phyloP scores from a whole-genome alignment of 352 stramenopile species.

The Phytophthora ramorum region DNA sequence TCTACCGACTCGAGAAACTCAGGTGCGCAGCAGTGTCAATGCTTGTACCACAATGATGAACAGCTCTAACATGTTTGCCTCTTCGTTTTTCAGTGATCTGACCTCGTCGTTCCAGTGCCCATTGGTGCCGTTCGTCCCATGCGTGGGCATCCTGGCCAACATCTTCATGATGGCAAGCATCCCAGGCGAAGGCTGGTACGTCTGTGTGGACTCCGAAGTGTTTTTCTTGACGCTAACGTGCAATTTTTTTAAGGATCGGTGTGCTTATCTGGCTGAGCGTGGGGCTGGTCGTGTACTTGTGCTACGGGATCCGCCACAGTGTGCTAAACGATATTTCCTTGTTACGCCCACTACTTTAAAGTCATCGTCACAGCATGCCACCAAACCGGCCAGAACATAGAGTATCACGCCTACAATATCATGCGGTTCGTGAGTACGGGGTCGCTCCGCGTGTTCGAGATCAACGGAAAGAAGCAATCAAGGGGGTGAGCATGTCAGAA shows the following conservation, averaged over 20 bases:
- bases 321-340: constrained; percentile 41
- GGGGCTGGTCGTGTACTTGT: constrained; percentile 74
- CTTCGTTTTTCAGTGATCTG: constrained; percentile 13
- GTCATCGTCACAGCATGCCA: background rate
- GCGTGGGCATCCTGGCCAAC: constrained; percentile 68
- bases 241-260: constrained; percentile 52
- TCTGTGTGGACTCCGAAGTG: background rate
- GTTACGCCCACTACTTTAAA: constrained; percentile 39
- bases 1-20: constrained; percentile 67
- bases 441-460: no score
- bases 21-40: constrained; percentile 34
- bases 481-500: no score
- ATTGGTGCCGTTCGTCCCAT: constrained; percentile 63
- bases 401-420: no score
- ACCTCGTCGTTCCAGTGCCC: constrained; percentile 67
- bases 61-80: background rate
- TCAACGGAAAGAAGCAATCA: no score
- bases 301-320: constrained; percentile 84
- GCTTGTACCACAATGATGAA: background rate
- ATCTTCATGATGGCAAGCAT: constrained; percentile 76
- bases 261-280: constrained; percentile 74
- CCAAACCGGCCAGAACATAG: constrained; percentile 1
- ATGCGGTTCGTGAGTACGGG: no score
- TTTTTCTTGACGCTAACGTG: constrained; percentile 13
- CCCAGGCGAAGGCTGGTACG: constrained; percentile 61